These are phyloP conservation scores for Cladosporium sp. DNA, from an alignment of 2,329 filamentous ascomycete genomes.

Conservation along the genomic window DNA sequence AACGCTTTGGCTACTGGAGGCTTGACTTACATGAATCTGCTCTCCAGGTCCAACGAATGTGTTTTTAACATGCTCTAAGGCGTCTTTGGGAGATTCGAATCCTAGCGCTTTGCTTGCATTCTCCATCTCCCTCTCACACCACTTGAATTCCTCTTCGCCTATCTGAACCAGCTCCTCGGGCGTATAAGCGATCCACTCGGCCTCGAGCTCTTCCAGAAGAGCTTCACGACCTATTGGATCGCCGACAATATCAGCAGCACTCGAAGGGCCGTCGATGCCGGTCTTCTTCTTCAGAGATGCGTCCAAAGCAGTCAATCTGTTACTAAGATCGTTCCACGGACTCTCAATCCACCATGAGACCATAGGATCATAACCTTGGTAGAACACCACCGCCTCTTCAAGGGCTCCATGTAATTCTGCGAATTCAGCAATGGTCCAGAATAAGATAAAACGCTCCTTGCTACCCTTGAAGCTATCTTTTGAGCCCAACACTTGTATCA, in stretches of 20 bases:
- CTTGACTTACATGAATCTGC: conserved; percentile 39
- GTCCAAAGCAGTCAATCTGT: conserved; percentile 35
- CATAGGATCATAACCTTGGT: conserved; percentile 51
- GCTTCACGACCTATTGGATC: conserved; percentile 53
- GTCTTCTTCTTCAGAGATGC: conserved; percentile 39
- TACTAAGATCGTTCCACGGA: conserved; percentile 42
- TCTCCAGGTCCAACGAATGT: conserved; percentile 51
- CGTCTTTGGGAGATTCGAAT: conserved; percentile 49
- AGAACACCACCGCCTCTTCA: conserved; percentile 49
- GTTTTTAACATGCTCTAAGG: conserved; percentile 55
- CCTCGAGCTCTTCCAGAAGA: conserved; percentile 49
- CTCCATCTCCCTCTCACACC: conserved; percentile 46
- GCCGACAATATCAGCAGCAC: conserved; percentile 51
- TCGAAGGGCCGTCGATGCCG: conserved; percentile 42
- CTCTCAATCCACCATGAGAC: conserved; percentile 55
- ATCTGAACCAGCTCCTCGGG: conserved; percentile 52
- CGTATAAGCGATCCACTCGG: conserved; percentile 56
- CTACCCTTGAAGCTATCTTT: not conserved
- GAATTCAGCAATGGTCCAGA: not conserved
- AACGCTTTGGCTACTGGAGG: too few relatives aligned
- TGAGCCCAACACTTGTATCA: not conserved
- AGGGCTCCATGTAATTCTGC: conserved; percentile 40
- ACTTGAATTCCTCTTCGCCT: not conserved
- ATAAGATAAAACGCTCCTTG: not conserved
- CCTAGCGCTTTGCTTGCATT: conserved; percentile 47